Conservation (phyloP, 2,329 filamentous ascomycete genomes). For the Chaetomiaceae sp. region DNA sequence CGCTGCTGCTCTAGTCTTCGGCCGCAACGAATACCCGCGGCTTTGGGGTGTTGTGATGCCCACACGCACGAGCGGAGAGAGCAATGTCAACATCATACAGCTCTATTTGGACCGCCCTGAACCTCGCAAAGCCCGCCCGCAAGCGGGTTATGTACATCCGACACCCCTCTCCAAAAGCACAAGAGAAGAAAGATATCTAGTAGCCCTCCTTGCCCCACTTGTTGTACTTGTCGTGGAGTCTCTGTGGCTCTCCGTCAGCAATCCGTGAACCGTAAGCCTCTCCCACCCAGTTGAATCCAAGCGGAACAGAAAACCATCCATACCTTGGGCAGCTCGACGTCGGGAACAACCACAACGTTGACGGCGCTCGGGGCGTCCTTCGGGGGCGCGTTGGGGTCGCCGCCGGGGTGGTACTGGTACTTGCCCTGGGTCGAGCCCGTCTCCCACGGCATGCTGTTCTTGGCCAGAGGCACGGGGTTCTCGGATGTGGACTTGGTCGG, state of each 20-base stretch:
- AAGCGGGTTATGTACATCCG: constrained; percentile 22
- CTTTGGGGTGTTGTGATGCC: neutral
- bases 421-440: constrained; percentile 59
- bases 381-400: constrained; percentile 68
- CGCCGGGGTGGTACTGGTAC: constrained; percentile 79
- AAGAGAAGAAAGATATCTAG: constrained; percentile 36
- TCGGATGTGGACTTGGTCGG: constrained; percentile 85
- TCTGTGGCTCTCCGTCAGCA: no score
- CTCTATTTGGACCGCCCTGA: constrained; percentile 16
- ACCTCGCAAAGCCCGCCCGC: neutral
- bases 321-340: constrained; percentile 89
- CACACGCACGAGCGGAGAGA: neutral
- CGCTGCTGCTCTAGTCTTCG: no score
- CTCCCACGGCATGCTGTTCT: constrained; percentile 89
- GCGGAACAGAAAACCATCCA: constrained; percentile 24
- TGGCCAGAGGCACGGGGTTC: constrained; percentile 66
- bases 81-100: constrained; percentile 19
- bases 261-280: no score
- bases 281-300: no score
- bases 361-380: constrained; percentile 92
- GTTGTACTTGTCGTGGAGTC: constrained; percentile 96
- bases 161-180: constrained; percentile 1
- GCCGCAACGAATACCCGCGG: no score
- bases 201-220: constrained; percentile 99
- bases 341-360: constrained; percentile 90